phyloP scores from a whole-genome alignment of 768 basidiomycete species.

The Phanerodontia chrysosporium region DNA sequence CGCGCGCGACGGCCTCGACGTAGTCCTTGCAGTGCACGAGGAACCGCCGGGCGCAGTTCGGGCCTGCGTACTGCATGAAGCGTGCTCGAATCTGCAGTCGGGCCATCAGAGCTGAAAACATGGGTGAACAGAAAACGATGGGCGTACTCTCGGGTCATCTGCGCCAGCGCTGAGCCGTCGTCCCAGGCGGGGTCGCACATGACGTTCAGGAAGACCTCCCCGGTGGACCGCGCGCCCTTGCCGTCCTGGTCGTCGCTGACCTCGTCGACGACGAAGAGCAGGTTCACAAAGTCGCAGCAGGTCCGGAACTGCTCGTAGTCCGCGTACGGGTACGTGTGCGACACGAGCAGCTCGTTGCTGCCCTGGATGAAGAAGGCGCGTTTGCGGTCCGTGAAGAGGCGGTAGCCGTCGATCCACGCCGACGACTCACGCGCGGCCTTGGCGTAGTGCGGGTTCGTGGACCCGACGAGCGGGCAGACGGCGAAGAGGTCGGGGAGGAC shows the following conservation, averaged over 20 bases:
- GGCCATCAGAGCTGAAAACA: neutral
- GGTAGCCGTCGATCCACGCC: conserved; percentile 62
- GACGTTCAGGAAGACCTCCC: conserved; percentile 50
- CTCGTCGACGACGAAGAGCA: conserved; percentile 62
- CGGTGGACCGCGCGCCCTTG: conserved; percentile 50
- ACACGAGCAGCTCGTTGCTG: conserved; percentile 59
- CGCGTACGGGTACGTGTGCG: conserved; percentile 60
- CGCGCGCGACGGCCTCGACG: conserved; percentile 52
- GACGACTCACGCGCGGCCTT: conserved; percentile 55
- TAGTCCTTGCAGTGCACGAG: conserved; percentile 51
- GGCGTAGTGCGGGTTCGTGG: conserved; percentile 56
- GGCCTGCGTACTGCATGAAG: conserved; percentile 41
- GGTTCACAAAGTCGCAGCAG: conserved; percentile 55
- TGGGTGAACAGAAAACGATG: neutral
- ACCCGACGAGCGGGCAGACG: conserved; percentile 43
- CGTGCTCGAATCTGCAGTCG: conserved; percentile 49
- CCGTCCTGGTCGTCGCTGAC: conserved; percentile 66
- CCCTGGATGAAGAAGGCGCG: conserved; percentile 61
- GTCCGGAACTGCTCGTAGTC: conserved; percentile 57
- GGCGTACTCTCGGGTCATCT: conserved; percentile 59
- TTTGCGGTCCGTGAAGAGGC: conserved; percentile 57
- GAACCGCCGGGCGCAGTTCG: conserved; percentile 48
- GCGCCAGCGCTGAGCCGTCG: conserved; percentile 52
- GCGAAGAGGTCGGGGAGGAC: conserved; percentile 54
- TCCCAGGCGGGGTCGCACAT: conserved; percentile 54